Base-by-base conservation (phyloP, 495 filamentous ascomycete genomes). In the Xylaria flabelliformis region DNA sequence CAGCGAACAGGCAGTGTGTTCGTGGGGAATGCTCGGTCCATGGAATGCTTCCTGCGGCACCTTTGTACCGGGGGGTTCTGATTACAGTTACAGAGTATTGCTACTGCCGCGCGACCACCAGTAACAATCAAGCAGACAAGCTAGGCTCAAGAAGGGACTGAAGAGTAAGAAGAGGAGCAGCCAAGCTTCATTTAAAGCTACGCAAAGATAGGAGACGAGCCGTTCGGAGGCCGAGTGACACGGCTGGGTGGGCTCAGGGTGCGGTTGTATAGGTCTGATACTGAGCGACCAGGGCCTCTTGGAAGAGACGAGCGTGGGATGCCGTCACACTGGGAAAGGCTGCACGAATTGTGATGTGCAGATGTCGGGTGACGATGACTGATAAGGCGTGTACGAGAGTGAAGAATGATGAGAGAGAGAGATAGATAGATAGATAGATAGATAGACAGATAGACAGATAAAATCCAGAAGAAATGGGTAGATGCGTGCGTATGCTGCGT, bases 1-100 rank as follows among this genome's bases (percentile, higher is more conserved):
- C 74, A 67, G 71, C 74, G 70, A 74, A 71, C 72, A 70, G 72
- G 56, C 29, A 73, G 67, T 68, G 62, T 71, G 69, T 61, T 70
- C 46, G 61, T 66, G 62, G 69, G 73, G 63, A 74, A 72, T 76
- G 74, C 73, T 78, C 70, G 74, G 74, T 78, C 76, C 74, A 78
- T 76, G 74, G 77, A 79, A 76, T 71, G 67, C 69, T 62, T 74
- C 64, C 59, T 61, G 72, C 73, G 71, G 70, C 66, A 72, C 64
- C 70, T 70, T 61, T 66, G 70, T 67, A 72, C 70, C 62, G 51
- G 51, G 29, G 29, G 51, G 63, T 17, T 32, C 51, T 66, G 63
- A 58, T 41, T 59, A 61, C 63, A 36, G 70, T 61, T 61, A 61
- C 58, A 36, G 58, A 71, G 34, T 65, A 65, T 65, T 50, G 69